phyloP scores from a whole-genome alignment of 257 asterid species.

The Parsonsia alboflavescens region DNA sequence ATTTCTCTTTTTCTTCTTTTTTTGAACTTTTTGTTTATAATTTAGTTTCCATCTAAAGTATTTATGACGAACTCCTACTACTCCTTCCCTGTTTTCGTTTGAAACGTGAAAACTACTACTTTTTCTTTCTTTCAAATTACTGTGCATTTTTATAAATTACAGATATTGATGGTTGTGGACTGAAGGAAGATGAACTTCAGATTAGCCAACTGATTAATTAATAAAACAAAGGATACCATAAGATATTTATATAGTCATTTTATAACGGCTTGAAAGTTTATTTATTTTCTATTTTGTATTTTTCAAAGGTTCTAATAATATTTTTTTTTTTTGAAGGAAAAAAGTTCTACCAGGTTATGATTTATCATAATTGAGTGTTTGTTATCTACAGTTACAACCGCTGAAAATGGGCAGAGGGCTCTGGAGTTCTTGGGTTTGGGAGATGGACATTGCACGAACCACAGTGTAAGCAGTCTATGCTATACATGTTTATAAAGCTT shows the following conservation, averaged over 20 bases:
- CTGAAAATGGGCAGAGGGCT: slow-evolving; percentile 32
- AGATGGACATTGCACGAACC: slow-evolving; percentile 18
- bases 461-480: slow-evolving; percentile 8
- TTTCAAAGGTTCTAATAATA: background rate
- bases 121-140: background rate
- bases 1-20: background rate
- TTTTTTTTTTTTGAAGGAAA: background rate
- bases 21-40: background rate
- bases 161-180: background rate
- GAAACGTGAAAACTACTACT: background rate
- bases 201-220: background rate
- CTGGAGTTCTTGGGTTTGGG: slow-evolving; percentile 29
- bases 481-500: background rate
- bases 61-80: too few relatives aligned
- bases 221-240: background rate
- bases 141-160: background rate
- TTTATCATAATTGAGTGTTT: background rate
- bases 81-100: background rate
- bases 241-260: background rate
- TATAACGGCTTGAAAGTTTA: background rate
- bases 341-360: background rate
- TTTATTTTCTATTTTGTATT: too few relatives aligned
- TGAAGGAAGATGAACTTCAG: background rate
- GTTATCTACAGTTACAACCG: slow-evolving; percentile 24
- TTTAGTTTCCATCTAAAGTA: background rate